Conservation (phyloP, 768 basidiomycete species). For the Cyathus striatus region DNA sequence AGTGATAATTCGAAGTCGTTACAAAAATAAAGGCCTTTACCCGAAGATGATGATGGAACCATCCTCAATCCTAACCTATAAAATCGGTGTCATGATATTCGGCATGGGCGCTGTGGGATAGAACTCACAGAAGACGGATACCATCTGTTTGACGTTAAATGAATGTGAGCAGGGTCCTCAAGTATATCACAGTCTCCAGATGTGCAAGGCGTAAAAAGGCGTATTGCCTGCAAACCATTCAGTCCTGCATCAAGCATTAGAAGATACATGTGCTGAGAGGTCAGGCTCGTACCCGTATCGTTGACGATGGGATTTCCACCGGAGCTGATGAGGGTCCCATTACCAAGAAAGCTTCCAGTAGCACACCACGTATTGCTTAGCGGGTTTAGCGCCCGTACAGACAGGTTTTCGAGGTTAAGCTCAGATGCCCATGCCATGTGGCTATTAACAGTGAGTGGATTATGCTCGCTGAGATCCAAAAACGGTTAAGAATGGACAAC, state of each 20-base stretch:
- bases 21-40: conserved; percentile 19
- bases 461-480: background rate
- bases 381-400: conserved; percentile 18
- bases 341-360: conserved; percentile 23
- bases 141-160: conserved; percentile 21
- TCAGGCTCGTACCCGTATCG: conserved; percentile 9
- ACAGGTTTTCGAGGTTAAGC: conserved; percentile 17
- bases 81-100: conserved; percentile 14
- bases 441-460: background rate
- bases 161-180: conserved; percentile 19
- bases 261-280: conserved; percentile 6
- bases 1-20: background rate
- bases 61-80: conserved; percentile 1
- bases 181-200: conserved; percentile 16
- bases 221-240: conserved; percentile 19
- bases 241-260: conserved; percentile 6
- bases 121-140: conserved; percentile 24
- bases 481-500: background rate
- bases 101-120: conserved; percentile 5
- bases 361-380: conserved; percentile 26
- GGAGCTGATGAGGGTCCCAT: conserved; percentile 20
- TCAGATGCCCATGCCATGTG: background rate
- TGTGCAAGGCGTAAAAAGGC: conserved; percentile 23
- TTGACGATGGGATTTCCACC: conserved; percentile 16
- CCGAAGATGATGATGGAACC: background rate